phyloP scores from a whole-genome alignment of 2,329 filamentous ascomycete species.

The Apiospora kogelbergensis region DNA sequence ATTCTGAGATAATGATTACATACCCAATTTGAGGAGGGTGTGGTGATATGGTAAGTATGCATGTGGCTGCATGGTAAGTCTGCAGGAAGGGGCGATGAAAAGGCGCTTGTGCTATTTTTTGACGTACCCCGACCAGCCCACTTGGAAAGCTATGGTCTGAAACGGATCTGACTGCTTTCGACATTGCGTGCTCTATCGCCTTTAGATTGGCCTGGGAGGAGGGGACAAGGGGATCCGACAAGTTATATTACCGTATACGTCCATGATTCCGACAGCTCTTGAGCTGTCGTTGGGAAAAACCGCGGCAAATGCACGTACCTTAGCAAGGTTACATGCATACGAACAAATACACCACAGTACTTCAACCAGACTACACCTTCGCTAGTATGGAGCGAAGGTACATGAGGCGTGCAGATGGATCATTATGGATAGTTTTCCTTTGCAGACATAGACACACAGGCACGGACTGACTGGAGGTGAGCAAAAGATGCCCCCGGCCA shows the following conservation, averaged over 20 bases:
- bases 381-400: not conserved
- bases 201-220: not conserved
- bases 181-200: slow-evolving; percentile 1
- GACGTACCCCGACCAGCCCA: slow-evolving; percentile 1
- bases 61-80: slow-evolving; percentile 1
- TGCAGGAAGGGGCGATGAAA: not conserved
- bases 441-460: too few species aligned
- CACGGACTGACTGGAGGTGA: not conserved
- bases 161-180: slow-evolving; percentile 3
- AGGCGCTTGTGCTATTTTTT: slow-evolving; percentile 3
- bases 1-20: slow-evolving; percentile 3
- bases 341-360: not conserved
- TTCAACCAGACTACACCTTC: not conserved
- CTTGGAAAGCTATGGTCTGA: not conserved
- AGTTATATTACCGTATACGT: slow-evolving; percentile 4
- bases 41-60: slow-evolving; percentile 6
- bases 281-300: not conserved
- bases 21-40: not conserved
- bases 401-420: not conserved
- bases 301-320: not conserved
- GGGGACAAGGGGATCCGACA: not conserved
- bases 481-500: not conserved
- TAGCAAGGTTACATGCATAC: slow-evolving; percentile 2
- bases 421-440: not conserved
- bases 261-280: slow-evolving; percentile 1